These are phyloP conservation scores for Brasenia schreberi DNA, from an alignment of 164 flowering plant genomes.

Conservation along the genomic window DNA sequence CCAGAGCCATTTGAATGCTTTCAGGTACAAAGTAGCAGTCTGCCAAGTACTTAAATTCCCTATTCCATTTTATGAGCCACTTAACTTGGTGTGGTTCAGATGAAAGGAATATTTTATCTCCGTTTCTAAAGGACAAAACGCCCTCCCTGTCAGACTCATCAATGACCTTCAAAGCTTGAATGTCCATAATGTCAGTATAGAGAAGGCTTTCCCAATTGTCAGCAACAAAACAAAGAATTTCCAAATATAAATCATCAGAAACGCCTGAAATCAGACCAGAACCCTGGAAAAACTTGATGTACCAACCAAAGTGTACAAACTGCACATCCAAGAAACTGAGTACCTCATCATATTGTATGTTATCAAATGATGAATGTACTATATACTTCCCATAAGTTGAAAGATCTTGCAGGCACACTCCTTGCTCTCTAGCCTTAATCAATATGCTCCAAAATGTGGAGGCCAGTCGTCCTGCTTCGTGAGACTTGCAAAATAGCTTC, in stretches of 20 bases:
- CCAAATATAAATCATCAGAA: slow-evolving; percentile 11
- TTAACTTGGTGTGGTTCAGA: not conserved
- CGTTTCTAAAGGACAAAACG: not conserved
- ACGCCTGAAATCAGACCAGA: slow-evolving; percentile 8
- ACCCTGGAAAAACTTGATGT: slow-evolving; percentile 4
- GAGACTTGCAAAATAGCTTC: slow-evolving; percentile 12
- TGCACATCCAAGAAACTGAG: slow-evolving; percentile 13
- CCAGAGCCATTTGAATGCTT: slow-evolving; percentile 2
- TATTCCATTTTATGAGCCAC: slow-evolving; percentile 17
- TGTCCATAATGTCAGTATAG: not conserved
- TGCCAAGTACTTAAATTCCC: slow-evolving; percentile 7
- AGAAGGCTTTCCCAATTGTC: slow-evolving; percentile 2
- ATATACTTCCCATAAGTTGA: slow-evolving; percentile 13
- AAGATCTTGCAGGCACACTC: slow-evolving; percentile 16
- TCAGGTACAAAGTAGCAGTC: slow-evolving; percentile 10
- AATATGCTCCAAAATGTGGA: slow-evolving; percentile 17
- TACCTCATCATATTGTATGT: slow-evolving; percentile 2
- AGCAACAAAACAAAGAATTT: slow-evolving; percentile 16
- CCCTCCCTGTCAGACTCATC: slow-evolving; percentile 2
- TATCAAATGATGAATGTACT: slow-evolving; percentile 7
- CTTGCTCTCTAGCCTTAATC: slow-evolving; percentile 15
- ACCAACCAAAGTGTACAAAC: slow-evolving; percentile 4
- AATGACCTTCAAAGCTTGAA: slow-evolving; percentile 9
- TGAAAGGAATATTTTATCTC: not conserved
- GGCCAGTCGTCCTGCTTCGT: slow-evolving; percentile 14